These are phyloP conservation scores for Citrullus amarus DNA, from an alignment of 306 rosid species.

Conservation along the genomic window DNA sequence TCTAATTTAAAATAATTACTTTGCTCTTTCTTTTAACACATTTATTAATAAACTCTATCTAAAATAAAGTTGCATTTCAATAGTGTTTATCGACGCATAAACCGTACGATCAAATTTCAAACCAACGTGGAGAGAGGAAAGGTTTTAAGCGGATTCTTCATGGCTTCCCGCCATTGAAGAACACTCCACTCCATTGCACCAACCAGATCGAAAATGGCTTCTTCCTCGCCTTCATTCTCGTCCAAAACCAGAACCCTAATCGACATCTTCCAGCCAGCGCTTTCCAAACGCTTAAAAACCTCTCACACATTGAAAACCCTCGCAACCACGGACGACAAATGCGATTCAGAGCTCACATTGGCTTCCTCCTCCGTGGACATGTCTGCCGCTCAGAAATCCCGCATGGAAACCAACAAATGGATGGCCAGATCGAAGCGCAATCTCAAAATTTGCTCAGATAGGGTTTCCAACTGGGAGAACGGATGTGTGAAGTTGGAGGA, in stretches of 20 bases:
- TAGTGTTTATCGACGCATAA: too few species aligned
- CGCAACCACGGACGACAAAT: slow-evolving; percentile 2
- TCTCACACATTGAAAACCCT: slow-evolving; percentile 14
- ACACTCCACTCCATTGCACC: background rate
- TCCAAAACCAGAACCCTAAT: slow-evolving; percentile 12
- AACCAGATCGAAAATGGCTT: background rate
- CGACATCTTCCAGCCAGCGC: slow-evolving; percentile 14
- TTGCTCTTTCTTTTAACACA: too few species aligned
- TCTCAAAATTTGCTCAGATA: slow-evolving; percentile 43
- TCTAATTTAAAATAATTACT: too few species aligned
- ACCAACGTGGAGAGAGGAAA: background rate
- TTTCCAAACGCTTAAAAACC: slow-evolving; percentile 43
- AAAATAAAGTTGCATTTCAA: too few species aligned
- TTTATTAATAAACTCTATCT: too few species aligned
- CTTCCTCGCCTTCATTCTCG: background rate
- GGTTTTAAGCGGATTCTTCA: background rate
- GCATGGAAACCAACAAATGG: slow-evolving; percentile 44
- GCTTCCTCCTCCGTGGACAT: slow-evolving; percentile 10
- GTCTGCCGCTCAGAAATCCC: slow-evolving; percentile 30
- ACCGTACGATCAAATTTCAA: background rate
- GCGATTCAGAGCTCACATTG: background rate
- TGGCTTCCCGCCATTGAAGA: slow-evolving; percentile 1
- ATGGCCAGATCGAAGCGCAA: slow-evolving; percentile 61
- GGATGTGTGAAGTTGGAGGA: slow-evolving; percentile 43
- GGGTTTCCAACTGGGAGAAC: slow-evolving; percentile 20